Conservation (phyloP, 139 green algal species). For the Limnomonas spitsbergensis region DNA sequence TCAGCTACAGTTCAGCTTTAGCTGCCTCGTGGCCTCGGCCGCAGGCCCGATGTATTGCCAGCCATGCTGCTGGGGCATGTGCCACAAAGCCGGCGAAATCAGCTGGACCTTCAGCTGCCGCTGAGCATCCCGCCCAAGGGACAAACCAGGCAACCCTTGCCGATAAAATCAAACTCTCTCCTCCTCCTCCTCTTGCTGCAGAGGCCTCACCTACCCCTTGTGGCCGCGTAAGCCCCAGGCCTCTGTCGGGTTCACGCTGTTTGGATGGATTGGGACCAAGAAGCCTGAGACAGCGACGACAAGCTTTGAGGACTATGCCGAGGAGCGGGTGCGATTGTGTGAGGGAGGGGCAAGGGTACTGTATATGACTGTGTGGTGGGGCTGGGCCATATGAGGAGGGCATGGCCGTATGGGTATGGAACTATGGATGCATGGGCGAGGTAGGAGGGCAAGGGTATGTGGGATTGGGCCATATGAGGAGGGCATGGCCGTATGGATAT, state of each 20-base stretch:
- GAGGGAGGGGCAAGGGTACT: not conserved
- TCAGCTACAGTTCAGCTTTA: no score
- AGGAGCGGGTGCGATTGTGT: not conserved
- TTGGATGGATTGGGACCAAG: not conserved
- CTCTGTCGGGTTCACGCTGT: conserved; percentile 6
- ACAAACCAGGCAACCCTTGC: not conserved
- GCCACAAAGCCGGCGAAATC: no score
- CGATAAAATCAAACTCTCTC: not conserved
- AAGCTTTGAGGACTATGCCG: not conserved
- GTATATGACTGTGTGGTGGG: no score
- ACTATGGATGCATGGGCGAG: no score
- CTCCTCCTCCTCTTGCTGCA: not conserved
- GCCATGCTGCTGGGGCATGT: no score
- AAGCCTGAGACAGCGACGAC: not conserved
- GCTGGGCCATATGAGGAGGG: no score
- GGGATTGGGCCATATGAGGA: no score
- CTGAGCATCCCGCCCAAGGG: not conserved
- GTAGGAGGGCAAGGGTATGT: no score
- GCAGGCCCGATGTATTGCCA: no score
- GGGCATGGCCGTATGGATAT: no score
- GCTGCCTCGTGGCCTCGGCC: no score
- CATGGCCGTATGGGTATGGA: no score
- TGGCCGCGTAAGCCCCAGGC: conserved; percentile 24
- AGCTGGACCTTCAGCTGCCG: conserved; percentile 8
- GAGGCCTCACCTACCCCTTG: conserved; percentile 18